Base-by-base conservation (phyloP, 768 basidiomycete species). In the Boletales sp. region DNA sequence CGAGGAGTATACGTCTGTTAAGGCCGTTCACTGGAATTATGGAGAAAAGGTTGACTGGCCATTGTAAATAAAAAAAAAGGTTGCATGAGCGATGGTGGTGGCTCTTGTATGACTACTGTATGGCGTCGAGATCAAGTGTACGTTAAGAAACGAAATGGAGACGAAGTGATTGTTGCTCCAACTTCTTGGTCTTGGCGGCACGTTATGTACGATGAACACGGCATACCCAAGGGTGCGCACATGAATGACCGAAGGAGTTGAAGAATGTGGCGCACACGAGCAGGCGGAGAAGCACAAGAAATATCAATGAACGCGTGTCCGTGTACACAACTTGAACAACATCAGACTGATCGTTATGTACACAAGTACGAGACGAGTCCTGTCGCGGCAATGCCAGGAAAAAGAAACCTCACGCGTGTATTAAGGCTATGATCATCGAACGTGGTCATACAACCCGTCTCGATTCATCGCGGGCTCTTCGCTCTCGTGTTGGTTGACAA, bases 21-120 rank as follows among this genome's bases (percentile, higher is more conserved):
- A 81, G 71, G 86, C 89, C 14, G 75, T 93, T 18, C 89, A 91
- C 59, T 92, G 88, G 88, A 91, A 92, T 67, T 90, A 86, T 57
- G 88, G 87, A 4, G 88, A 90, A 69, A 81, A 81, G 60, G 66
- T 86, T 31, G 83, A 83, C 19, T 90, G 88, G 87, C 89, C 89
- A 4, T 70, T 90, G 59, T 90, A 70, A 44, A 41, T n/a, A 37
- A 41, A 32, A 6, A 28, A 6, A 7, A 43, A 36, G 2, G 33
- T 43, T 46, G 32, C 28, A n/a, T 18, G 32, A 31, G 8, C 19
- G 28, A 40, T 15, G 35, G 18, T 8, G 14, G 46, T 6, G 33
- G 37, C 35, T 37, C 30, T 21, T 17, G 40, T 35, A 21, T 44
- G 25, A 28, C 25, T 48, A 44, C 36, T 35, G 8, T 18, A 21